Conservation (phyloP, 257 asterid genomes). For the Plantago major region DNA sequence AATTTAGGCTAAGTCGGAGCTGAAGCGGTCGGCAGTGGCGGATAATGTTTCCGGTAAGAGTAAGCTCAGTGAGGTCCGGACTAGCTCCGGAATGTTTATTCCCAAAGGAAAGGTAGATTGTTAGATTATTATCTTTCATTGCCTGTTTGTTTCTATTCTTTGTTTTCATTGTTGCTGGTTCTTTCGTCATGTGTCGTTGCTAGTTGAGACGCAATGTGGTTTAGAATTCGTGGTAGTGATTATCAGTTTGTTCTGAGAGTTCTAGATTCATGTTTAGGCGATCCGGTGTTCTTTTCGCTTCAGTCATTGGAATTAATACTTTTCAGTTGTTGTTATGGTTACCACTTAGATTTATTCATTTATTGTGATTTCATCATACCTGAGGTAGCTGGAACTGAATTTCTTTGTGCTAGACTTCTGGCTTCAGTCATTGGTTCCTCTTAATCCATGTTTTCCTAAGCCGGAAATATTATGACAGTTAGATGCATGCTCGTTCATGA, state of each 20-base stretch:
- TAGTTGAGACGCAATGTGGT: too few species aligned
- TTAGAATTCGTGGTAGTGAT: too few species aligned
- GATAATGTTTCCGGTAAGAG: slow-evolving; percentile 76
- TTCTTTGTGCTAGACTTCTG: not conserved
- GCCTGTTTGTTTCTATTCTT: slow-evolving; percentile 11
- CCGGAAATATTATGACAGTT: not conserved
- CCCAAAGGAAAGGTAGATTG: slow-evolving; percentile 78
- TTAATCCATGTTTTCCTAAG: slow-evolving; percentile 4
- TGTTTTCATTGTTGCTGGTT: not conserved
- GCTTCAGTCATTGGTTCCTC: not conserved
- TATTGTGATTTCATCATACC: too few species aligned
- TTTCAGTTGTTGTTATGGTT: too few species aligned
- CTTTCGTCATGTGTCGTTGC: too few species aligned
- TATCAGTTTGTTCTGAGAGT: too few species aligned
- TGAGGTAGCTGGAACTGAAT: too few species aligned
- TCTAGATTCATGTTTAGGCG: not conserved
- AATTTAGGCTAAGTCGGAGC: slow-evolving; percentile 75
- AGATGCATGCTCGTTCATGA: not conserved
- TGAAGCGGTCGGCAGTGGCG: slow-evolving; percentile 91
- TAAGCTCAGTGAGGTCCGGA: slow-evolving; percentile 76
- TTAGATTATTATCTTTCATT: slow-evolving; percentile 21
- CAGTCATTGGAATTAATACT: not conserved
- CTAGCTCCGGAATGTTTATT: slow-evolving; percentile 97
- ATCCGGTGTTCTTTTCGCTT: not conserved
- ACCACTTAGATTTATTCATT: too few species aligned